Evolutionary conservation across 2,329 filamentous ascomycete species (phyloP).

Genomic region (Penicillium sp.): DNA sequence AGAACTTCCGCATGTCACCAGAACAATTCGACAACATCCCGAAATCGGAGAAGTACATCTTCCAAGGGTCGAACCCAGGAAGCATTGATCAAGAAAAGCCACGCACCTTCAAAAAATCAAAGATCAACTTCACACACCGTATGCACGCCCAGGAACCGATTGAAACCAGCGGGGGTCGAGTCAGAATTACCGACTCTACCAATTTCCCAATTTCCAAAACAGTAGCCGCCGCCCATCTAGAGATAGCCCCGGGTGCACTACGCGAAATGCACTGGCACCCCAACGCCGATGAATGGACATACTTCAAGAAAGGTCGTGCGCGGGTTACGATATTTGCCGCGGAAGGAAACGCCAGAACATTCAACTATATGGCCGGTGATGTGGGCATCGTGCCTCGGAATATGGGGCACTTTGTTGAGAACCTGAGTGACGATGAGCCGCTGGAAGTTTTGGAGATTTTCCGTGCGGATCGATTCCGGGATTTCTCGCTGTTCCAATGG

Average conservation of each 20-base stretch:
- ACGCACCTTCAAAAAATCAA: constrained; percentile 57
- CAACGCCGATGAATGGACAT: constrained; percentile 69
- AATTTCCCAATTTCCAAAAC: constrained; percentile 68
- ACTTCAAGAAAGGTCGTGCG: constrained; percentile 62
- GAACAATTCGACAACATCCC: constrained; percentile 60
- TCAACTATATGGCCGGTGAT: constrained; percentile 65
- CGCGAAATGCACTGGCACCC: constrained; percentile 78
- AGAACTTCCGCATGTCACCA: constrained; percentile 64
- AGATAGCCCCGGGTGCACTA: constrained; percentile 60
- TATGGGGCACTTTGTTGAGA: constrained; percentile 73
- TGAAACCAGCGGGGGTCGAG: constrained; percentile 56
- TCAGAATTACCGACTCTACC: constrained; percentile 62
- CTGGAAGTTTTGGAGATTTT: constrained; percentile 68
- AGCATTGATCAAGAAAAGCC: constrained; percentile 57
- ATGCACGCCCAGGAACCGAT: constrained; percentile 60
- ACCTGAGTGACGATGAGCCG: constrained; percentile 60
- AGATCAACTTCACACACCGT: constrained; percentile 59
- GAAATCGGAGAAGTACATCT: constrained; percentile 62
- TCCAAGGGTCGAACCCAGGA: constrained; percentile 57
- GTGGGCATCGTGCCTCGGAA: constrained; percentile 66
- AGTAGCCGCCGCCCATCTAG: constrained; percentile 60
- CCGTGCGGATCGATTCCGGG: constrained; percentile 59
- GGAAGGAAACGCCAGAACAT: constrained; percentile 61
- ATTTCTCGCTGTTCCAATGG: constrained; percentile 68
- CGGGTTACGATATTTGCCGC: constrained; percentile 67